Base-by-base conservation (phyloP, 345 rosid genomes). In the Toxicodendron radicans region DNA sequence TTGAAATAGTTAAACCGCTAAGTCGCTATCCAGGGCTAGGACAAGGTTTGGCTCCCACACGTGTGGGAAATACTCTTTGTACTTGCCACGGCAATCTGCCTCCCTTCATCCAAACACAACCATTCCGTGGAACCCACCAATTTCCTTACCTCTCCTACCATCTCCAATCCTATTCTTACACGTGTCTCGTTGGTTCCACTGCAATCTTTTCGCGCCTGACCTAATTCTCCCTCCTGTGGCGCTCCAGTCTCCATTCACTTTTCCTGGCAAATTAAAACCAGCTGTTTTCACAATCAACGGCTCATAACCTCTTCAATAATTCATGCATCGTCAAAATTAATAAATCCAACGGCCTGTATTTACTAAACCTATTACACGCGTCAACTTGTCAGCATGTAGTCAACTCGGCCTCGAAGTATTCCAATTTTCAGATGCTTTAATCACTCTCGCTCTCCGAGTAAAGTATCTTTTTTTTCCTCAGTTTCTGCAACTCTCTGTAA, bases 221-320 rank as follows among this genome's bases (percentile, higher is more conserved):
- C 74, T 6, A n/a, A 32, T 17, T 71, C 8, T 24, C 2, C 21
- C 7, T 59, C 48, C 23, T 72, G 58, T 10, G 30, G 43, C 2
- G 53, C 53, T 71, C 12, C 70, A 51, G 17, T 11, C 46, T 9
- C 20, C n/a, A n/a, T 18, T 33, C 65, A 30, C 53, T 5, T 23
- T 66, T 16, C 51, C 54, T 18, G 4, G 5, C 14, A 58, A 48
- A 46, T 12, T 13, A 52, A 51, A 33, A 76, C 73, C 68, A 64
- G 76, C 76, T 78, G 85, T 73, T n/a, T 32, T 65, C 76, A 71
- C 71, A 1, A 78, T 83, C 80, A 57, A 78, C 84, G 87, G 80
- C 23, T 43, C 71, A 74, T 1, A 46, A 12, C 33, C 59, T 20
- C 43, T 48, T 54, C 53, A 41, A 30, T 6, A 0, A 17, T 23